Conservation (phyloP, 1,284 basidiomycete genomes). For the Pyrrhoderma lamaoense region DNA sequence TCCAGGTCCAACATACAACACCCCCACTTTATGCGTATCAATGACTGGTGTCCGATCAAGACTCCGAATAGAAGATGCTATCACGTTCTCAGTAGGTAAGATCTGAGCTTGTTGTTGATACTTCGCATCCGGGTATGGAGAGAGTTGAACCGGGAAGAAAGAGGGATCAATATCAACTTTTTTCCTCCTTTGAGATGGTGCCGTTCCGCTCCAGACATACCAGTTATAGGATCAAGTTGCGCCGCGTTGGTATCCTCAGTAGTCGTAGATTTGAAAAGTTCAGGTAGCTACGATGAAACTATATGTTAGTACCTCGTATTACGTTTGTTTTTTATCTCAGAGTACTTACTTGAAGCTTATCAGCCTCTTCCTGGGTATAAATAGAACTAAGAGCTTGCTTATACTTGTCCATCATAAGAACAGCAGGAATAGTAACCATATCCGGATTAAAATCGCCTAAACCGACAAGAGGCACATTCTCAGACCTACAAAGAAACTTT, state of each 20-base stretch:
- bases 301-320: too few species aligned
- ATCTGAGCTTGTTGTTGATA: constrained; percentile 27
- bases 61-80: constrained; percentile 55
- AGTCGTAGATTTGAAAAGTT: constrained; percentile 22
- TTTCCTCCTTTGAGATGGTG: constrained; percentile 83
- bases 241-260: not conserved
- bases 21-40: constrained; percentile 95
- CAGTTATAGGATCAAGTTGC: constrained; percentile 60
- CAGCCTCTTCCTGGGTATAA: too few species aligned
- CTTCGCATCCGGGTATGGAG: constrained; percentile 59
- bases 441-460: constrained; percentile 80
- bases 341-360: too few species aligned
- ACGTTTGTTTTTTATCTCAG: too few species aligned
- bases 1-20: constrained; percentile 92
- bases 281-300: not conserved
- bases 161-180: constrained; percentile 81
- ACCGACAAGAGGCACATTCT: constrained; percentile 82
- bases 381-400: too few species aligned
- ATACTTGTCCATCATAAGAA: constrained; percentile 62
- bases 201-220: constrained; percentile 81
- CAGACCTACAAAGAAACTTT: constrained; percentile 80
- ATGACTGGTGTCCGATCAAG: constrained; percentile 91
- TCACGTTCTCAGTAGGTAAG: constrained; percentile 48
- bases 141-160: constrained; percentile 84
- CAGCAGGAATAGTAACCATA: constrained; percentile 61